Conservation (phyloP, 1,284 basidiomycete species). For the Ceratobasidium sp. region DNA sequence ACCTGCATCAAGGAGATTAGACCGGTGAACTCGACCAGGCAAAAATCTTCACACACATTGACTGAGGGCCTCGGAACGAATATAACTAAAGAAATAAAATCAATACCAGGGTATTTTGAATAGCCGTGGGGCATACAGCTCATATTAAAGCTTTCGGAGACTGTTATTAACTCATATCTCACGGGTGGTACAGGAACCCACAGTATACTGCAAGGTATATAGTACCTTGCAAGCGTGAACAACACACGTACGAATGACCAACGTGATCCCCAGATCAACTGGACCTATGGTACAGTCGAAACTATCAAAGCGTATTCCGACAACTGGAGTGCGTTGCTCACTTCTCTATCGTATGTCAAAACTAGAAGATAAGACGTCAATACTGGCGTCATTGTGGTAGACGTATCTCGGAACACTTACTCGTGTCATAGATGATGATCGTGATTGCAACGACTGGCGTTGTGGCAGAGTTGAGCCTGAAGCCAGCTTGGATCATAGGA, state of each 20-base stretch:
- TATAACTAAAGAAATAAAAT: not conserved
- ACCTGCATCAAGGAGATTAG: constrained; percentile 19
- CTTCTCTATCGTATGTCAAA: constrained; percentile 33
- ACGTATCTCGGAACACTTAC: not conserved
- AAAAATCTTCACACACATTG: constrained; percentile 9
- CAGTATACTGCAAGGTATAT: constrained; percentile 28
- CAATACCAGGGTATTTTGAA: not conserved
- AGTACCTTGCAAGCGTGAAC: constrained; percentile 33
- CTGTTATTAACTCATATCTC: not conserved
- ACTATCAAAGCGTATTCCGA: too few relatives aligned
- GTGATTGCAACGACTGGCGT: constrained; percentile 33
- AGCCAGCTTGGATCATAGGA: not conserved
- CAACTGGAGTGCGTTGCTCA: not conserved
- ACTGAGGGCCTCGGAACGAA: constrained; percentile 34
- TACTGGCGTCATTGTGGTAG: not conserved
- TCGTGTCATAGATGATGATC: constrained; percentile 28
- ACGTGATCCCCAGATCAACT: constrained; percentile 42
- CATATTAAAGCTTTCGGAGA: constrained; percentile 11
- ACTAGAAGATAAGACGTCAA: not conserved
- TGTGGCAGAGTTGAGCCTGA: not conserved
- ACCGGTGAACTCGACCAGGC: not conserved
- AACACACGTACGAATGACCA: constrained; percentile 37
- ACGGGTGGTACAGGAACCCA: not conserved
- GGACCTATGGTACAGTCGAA: constrained; percentile 6
- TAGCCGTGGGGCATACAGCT: not conserved